These are phyloP conservation scores for Chiua virens DNA, from an alignment of 768 basidiomycete species.

Conservation along the genomic window DNA sequence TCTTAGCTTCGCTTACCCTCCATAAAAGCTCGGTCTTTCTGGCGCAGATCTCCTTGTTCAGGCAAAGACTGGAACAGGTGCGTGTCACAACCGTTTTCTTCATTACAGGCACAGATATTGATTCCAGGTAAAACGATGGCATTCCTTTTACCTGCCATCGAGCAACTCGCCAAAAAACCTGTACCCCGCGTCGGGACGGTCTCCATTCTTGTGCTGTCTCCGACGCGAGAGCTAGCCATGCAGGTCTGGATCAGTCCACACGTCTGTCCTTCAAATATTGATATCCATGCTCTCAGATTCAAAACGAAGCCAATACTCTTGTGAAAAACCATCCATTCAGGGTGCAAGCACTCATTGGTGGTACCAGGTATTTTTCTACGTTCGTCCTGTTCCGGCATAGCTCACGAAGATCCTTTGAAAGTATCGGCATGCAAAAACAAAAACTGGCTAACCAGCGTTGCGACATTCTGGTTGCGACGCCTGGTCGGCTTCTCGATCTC, in stretches of 20 bases:
- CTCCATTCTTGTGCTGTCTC: slow-evolving; percentile 67
- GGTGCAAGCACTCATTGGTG: slow-evolving; percentile 55
- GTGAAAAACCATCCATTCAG: slow-evolving; percentile 40
- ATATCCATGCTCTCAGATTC: slow-evolving; percentile 45
- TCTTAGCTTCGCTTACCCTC: slow-evolving; percentile 1
- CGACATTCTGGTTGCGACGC: slow-evolving; percentile 70
- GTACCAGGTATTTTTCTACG: slow-evolving; percentile 41
- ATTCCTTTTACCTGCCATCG: slow-evolving; percentile 74
- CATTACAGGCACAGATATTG: background rate
- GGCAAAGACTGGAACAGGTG: slow-evolving; percentile 63
- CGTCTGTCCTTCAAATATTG: background rate
- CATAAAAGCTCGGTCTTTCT: slow-evolving; percentile 36
- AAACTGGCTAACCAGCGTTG: slow-evolving; percentile 30
- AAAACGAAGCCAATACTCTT: slow-evolving; percentile 58
- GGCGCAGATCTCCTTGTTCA: slow-evolving; percentile 50
- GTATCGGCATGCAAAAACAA: slow-evolving; percentile 26
- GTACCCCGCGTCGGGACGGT: slow-evolving; percentile 27
- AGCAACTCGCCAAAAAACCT: slow-evolving; percentile 54
- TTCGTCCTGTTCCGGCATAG: background rate
- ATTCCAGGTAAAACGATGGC: slow-evolving; percentile 64
- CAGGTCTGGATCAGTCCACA: slow-evolving; percentile 48
- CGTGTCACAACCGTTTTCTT: slow-evolving; percentile 10
- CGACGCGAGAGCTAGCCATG: slow-evolving; percentile 72
- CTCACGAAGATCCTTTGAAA: slow-evolving; percentile 9
- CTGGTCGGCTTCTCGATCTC: slow-evolving; percentile 74